A percentile compares a stretch with the other conserved stretches of the same genome.
These are phyloP conservation scores for Luffa aegyptiaca DNA, from an alignment of 306 rosid genomes.

Conservation along the genomic window DNA sequence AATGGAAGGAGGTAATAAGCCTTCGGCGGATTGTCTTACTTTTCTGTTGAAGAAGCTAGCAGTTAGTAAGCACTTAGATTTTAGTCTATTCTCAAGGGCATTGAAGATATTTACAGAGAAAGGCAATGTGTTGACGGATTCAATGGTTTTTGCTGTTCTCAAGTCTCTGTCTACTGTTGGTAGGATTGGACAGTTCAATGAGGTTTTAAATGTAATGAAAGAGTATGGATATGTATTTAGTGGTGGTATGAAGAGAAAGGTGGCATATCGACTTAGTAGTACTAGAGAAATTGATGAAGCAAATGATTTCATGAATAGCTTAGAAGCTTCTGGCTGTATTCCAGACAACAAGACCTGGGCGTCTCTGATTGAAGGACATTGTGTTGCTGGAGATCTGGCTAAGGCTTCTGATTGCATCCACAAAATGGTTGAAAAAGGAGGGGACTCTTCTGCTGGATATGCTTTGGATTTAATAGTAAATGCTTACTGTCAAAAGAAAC, in stretches of 20 bases:
- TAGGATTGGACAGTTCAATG: constrained; percentile 35
- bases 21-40: constrained; percentile 31
- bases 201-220: constrained; percentile 58
- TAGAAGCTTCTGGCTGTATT: constrained; percentile 33
- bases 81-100: constrained; percentile 40
- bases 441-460: constrained; percentile 22
- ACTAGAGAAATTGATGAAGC: constrained; percentile 45
- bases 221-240: constrained; percentile 43
- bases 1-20: constrained; percentile 53
- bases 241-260: constrained; percentile 25
- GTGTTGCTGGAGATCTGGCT: constrained; percentile 47
- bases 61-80: constrained; percentile 36
- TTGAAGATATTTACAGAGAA: constrained; percentile 33
- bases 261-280: constrained; percentile 39
- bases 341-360: constrained; percentile 39
- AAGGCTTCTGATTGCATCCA: constrained; percentile 43
- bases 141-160: constrained; percentile 36
- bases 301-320: constrained; percentile 28
- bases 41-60: constrained; percentile 52
- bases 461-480: constrained; percentile 38
- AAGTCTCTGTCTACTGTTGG: constrained; percentile 54
- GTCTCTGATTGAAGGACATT: constrained; percentile 45
- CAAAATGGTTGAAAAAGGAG: constrained; percentile 52
- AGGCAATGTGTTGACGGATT: constrained; percentile 42
- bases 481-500: constrained; percentile 45